Evolutionary conservation across 2,329 filamentous ascomycete genomes (phyloP), one percentile per base, ranked within the genome.

Genomic region (Claviceps maximensis): DNA sequence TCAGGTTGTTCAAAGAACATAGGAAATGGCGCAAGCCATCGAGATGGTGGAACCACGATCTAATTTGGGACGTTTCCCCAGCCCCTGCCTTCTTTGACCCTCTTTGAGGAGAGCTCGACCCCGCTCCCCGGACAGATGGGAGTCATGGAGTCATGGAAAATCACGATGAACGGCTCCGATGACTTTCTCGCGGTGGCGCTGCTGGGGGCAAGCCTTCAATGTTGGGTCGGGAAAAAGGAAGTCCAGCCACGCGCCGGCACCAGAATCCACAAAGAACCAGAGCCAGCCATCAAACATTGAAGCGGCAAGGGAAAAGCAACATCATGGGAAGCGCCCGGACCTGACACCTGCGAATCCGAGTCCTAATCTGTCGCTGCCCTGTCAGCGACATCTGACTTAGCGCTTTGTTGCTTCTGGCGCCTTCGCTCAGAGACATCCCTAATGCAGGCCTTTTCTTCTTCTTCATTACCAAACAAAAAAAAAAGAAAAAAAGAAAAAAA

Each of bases 291-390:
- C 6, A 12, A 46, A 29, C 25, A 46, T n/a, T 13, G 9, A 46
- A 29, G 23, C 44, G 23, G 19, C 44, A 46, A 9, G 17, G 25
- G n/a, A n/a, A n/a, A 29, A 19, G 44, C 44, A n/a, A 29, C 44
- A 46, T 46, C 42, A 21, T 46, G n/a, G 44, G 41, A 49, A 36
- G 38, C 49, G 53, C 52, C 44, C 23, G 53, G 45, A 49, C 53
- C 49, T 52, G 40, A 29, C 23, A 25, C 17, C 45, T 44, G 19
- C 9, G 31, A 33, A 10, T 33, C 10, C 10, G 31, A 33, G 31
- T 33, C 31, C 31, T 33, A 33, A 33, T 12, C 31, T 10, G 3
- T 33, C 31, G 31, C 31, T 33, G 31, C 7, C 31, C 7, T 12
- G 31, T 9, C 31, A 33, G 31, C 31, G 31, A 33, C 31, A 10